Conservation (phyloP, 1,284 basidiomycete species). For the Inonotus obliquus region DNA sequence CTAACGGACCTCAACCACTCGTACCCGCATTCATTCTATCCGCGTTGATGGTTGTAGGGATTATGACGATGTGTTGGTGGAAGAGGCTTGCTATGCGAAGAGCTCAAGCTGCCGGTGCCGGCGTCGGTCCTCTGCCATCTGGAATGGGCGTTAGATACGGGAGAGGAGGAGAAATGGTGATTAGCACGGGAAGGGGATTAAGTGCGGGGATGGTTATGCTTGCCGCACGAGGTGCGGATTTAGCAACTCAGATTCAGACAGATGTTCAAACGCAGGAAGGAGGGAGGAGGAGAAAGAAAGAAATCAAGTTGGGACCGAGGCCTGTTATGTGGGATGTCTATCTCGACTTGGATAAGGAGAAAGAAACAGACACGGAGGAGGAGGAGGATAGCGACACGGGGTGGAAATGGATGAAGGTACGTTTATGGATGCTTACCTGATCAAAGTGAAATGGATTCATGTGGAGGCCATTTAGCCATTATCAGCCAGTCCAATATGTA, state of each 20-base stretch:
- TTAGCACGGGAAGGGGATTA: neutral
- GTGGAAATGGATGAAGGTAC: constrained; percentile 19
- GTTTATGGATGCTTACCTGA: neutral
- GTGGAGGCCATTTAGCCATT: neutral
- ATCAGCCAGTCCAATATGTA: neutral
- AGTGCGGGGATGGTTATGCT: constrained; percentile 9
- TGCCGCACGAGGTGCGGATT: neutral
- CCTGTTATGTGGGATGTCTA: constrained; percentile 15
- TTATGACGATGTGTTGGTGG: constrained; percentile 18
- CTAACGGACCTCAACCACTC: constrained; percentile 13
- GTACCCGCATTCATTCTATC: constrained; percentile 20
- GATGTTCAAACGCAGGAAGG: neutral
- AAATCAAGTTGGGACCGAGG: constrained; percentile 7
- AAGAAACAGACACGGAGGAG: neutral
- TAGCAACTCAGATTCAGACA: neutral
- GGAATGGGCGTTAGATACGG: neutral
- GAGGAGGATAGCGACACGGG: neutral
- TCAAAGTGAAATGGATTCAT: neutral
- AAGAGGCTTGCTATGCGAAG: neutral
- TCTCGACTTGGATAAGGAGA: neutral
- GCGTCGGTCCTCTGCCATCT: no score
- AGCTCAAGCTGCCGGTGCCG: neutral
- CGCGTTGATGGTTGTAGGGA: constrained; percentile 13
- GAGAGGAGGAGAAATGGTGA: neutral
- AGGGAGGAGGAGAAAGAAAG: constrained; percentile 4